Evolutionary conservation across 108 stramenopile species (phyloP).

Genomic region (Pseudonitzschia multistriata): DNA sequence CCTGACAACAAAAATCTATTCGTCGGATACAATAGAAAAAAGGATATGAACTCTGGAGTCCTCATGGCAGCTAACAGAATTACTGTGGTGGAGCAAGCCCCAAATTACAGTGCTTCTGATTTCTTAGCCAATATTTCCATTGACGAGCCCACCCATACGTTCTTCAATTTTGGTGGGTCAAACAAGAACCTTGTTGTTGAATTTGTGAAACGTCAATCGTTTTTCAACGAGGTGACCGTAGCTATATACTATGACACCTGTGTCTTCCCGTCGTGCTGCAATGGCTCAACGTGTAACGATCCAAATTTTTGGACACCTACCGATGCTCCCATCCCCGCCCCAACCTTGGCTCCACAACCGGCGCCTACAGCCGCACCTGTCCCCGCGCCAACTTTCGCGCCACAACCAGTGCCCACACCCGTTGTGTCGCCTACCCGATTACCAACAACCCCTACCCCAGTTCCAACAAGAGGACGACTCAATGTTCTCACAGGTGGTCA

Average conservation of each 20-base stretch:
- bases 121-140: not conserved
- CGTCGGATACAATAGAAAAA: constrained; percentile 44
- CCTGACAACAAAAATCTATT: not conserved
- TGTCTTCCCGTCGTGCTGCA: constrained; percentile 12
- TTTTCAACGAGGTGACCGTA: not conserved
- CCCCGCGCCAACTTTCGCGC: not conserved
- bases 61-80: constrained; percentile 35
- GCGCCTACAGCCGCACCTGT: not conserved
- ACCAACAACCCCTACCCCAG: not conserved
- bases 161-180: not conserved
- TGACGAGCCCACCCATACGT: not conserved
- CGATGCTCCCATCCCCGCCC: not conserved
- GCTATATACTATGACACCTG: constrained; percentile 12
- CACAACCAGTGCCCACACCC: not conserved
- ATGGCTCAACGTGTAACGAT: not conserved
- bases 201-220: not conserved
- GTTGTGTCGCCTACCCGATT: not conserved
- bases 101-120: constrained; percentile 4
- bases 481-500: not conserved
- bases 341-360: not conserved
- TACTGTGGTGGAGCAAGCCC: constrained; percentile 9
- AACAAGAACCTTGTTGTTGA: constrained; percentile 6
- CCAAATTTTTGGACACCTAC: not conserved
- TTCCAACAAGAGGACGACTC: not conserved
- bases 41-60: constrained; percentile 37